Percentiles rank a stretch among this genome's conserved stretches.
Conservation (phyloP, 2,329 filamentous ascomycete species). For the Torrubiella hemipterigena region DNA sequence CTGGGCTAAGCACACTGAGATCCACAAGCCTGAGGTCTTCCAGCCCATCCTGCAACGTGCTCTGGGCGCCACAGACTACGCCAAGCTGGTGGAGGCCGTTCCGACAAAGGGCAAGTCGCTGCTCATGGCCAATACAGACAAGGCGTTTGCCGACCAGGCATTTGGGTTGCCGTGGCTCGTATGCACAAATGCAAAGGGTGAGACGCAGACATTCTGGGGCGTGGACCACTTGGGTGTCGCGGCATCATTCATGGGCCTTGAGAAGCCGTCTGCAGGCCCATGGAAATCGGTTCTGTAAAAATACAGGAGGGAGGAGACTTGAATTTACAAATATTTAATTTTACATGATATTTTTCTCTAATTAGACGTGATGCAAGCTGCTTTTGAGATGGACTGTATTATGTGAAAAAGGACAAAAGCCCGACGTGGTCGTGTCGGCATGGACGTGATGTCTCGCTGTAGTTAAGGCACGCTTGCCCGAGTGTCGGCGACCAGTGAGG, state of each 20-base stretch:
- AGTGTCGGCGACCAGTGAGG: no score
- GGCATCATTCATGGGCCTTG: slow-evolving; percentile 19
- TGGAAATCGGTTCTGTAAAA: slow-evolving; percentile 21
- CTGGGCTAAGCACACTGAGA: slow-evolving; percentile 18
- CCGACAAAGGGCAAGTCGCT: slow-evolving; percentile 15
- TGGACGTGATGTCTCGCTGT: no score
- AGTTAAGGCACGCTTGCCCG: no score
- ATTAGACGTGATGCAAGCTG: no score
- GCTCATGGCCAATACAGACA: slow-evolving; percentile 20
- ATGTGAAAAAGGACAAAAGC: no score
- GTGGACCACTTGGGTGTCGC: slow-evolving; percentile 26
- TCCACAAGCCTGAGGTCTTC: slow-evolving; percentile 16
- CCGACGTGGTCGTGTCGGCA: no score
- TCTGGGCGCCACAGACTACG: slow-evolving; percentile 13
- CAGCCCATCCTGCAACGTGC: slow-evolving; percentile 13
- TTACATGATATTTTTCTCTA: no score
- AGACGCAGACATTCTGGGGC: slow-evolving; percentile 24
- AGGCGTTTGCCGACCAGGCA: slow-evolving; percentile 21
- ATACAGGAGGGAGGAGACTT: neutral
- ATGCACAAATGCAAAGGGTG: slow-evolving; percentile 18
- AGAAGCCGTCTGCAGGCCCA: slow-evolving; percentile 12
- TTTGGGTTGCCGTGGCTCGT: slow-evolving; percentile 27
- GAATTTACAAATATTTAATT: neutral
- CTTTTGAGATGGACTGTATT: no score
- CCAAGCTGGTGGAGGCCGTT: slow-evolving; percentile 15